A percentile compares a stretch with the other conserved stretches of the same genome.
Evolutionary conservation across 495 filamentous ascomycete species (phyloP).

Genomic region (Cercophora samala): DNA sequence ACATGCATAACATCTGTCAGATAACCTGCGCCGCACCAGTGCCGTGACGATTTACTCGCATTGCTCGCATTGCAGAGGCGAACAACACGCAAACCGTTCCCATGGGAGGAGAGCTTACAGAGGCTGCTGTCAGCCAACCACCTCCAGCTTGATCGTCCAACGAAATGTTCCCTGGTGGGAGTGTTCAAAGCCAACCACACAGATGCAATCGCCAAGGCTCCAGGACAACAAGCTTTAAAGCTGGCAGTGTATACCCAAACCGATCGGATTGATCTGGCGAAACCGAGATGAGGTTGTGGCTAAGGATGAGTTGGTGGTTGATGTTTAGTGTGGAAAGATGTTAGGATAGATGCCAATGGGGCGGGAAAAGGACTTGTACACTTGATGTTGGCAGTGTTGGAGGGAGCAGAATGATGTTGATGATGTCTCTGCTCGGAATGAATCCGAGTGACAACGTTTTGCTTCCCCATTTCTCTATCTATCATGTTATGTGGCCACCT

Average conservation of each 20-base stretch:
- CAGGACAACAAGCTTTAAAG: neutral
- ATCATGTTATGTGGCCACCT: neutral
- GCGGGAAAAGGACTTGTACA: neutral
- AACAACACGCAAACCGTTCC: neutral
- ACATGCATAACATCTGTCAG: neutral
- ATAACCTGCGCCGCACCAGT: neutral
- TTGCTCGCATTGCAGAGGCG: neutral
- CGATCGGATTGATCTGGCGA: neutral
- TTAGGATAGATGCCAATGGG: neutral
- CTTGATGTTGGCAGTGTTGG: neutral
- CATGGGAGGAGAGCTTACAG: neutral
- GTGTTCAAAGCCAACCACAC: neutral
- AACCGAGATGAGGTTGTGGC: neutral
- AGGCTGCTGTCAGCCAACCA: neutral
- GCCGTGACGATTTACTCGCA: neutral
- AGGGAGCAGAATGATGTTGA: neutral
- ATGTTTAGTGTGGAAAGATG: neutral
- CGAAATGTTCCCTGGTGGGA: neutral
- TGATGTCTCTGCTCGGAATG: neutral
- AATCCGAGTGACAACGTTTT: neutral
- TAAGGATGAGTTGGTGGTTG: neutral
- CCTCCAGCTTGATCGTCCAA: neutral
- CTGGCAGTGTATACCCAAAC: neutral
- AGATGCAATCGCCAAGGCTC: neutral
- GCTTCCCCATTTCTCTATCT: neutral